Evolutionary conservation across 176 grass and related monocot genomes (phyloP).

Genomic region (Oryza brachyantha): DNA sequence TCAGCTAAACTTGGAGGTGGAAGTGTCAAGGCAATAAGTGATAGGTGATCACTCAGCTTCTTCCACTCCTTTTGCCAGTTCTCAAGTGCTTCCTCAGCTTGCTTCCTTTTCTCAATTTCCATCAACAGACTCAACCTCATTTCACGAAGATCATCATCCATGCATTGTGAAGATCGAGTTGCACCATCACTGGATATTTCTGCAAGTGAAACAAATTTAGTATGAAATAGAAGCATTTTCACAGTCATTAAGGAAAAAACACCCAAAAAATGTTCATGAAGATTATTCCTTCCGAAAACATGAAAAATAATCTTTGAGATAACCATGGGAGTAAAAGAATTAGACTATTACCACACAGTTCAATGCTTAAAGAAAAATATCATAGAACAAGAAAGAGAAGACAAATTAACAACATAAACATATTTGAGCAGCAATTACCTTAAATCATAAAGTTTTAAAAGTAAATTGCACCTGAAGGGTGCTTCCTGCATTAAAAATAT

Average conservation of each 20-base stretch:
- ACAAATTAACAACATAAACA: neutral
- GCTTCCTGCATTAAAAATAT: too few species aligned
- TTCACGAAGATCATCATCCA: slow-evolving; percentile 74
- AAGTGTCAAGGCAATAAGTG: slow-evolving; percentile 58
- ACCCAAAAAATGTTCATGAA: neutral
- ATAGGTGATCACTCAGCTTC: slow-evolving; percentile 67
- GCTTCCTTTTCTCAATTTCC: slow-evolving; percentile 82
- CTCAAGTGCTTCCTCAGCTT: slow-evolving; percentile 74
- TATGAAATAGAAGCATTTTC: neutral
- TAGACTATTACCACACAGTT: neutral
- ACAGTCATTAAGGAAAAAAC: neutral
- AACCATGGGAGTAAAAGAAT: neutral
- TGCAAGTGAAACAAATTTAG: slow-evolving; percentile 33
- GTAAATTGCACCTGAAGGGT: slow-evolving; percentile 3
- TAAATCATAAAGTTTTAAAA: neutral
- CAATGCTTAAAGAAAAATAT: neutral
- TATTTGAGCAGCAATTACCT: neutral
- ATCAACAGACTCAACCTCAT: slow-evolving; percentile 74
- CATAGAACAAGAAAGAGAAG: neutral
- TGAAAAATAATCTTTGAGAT: neutral
- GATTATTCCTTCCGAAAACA: neutral
- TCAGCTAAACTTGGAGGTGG: slow-evolving; percentile 40
- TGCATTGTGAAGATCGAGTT: slow-evolving; percentile 34
- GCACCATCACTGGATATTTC: slow-evolving; percentile 88
- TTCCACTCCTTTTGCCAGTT: slow-evolving; percentile 75